phyloP scores from a whole-genome alignment of 1,139 yeast genomes.

The Keqinozyma sinolaborantium region DNA sequence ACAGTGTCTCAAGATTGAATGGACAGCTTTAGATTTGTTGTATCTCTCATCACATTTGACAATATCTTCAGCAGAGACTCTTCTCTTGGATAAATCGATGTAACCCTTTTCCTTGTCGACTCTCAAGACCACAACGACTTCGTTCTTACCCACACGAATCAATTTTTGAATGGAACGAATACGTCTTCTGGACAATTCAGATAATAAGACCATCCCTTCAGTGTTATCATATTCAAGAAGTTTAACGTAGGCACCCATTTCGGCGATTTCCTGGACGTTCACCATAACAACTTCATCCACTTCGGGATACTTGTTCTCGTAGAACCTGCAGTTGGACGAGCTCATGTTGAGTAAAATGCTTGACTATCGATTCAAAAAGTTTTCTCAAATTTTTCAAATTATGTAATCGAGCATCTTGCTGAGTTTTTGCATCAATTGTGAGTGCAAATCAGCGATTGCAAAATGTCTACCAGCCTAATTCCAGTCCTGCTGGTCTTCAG shows the following conservation, averaged over 20 bases:
- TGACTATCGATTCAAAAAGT: not conserved
- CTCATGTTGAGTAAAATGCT: conserved; percentile 45
- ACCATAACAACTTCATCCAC: conserved; percentile 99
- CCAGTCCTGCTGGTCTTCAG: too few species aligned
- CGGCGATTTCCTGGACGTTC: conserved; percentile 96
- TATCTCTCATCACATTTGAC: conserved; percentile 97
- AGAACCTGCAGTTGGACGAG: conserved; percentile 91
- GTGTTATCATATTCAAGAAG: conserved; percentile 94
- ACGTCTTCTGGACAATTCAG: conserved; percentile 97
- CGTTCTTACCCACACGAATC: conserved; percentile 97
- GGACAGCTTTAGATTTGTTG: conserved; percentile 95
- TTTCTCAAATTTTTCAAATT: conserved; percentile 1
- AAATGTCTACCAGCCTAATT: too few species aligned
- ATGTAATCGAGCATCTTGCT: not conserved
- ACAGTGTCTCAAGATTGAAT: conserved; percentile 94
- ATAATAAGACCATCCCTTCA: conserved; percentile 96
- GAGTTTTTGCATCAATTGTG: too few species aligned
- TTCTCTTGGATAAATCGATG: conserved; percentile 94
- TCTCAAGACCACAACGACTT: conserved; percentile 97
- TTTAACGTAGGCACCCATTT: conserved; percentile 97
- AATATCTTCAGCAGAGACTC: conserved; percentile 97
- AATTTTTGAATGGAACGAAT: conserved; percentile 95
- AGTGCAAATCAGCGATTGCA: too few species aligned
- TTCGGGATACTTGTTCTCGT: conserved; percentile 97
- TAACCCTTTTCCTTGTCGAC: conserved; percentile 98